Conservation (phyloP, 495 filamentous ascomycete genomes). For the Penicillium maclennaniae region DNA sequence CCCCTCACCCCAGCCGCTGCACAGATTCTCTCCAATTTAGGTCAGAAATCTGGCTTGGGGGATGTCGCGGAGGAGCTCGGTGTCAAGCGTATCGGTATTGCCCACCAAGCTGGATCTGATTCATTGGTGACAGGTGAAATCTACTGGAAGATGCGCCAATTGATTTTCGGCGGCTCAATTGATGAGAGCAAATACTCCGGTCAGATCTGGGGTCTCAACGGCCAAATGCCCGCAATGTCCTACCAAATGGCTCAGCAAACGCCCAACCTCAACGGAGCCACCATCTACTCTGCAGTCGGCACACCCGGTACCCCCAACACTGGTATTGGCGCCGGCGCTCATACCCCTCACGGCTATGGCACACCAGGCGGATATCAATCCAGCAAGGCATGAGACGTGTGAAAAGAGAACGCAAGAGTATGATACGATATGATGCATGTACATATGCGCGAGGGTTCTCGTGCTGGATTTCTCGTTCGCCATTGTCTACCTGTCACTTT, state of each 20-base stretch:
- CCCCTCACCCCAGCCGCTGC: slow-evolving; percentile 58
- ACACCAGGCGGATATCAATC: slow-evolving; percentile 59
- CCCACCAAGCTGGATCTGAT: slow-evolving; percentile 90
- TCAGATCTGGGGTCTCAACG: slow-evolving; percentile 86
- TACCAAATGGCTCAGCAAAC: slow-evolving; percentile 46
- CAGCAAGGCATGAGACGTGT: slow-evolving; percentile 34
- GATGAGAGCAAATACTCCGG: slow-evolving; percentile 68
- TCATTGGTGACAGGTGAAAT: slow-evolving; percentile 88
- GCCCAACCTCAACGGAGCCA: slow-evolving; percentile 55
- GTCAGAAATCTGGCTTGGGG: slow-evolving; percentile 83
- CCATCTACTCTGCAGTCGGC: slow-evolving; percentile 53
- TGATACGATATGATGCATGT: slow-evolving; percentile 34
- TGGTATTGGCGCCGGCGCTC: slow-evolving; percentile 47
- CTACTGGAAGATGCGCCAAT: slow-evolving; percentile 82
- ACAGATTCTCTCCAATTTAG: slow-evolving; percentile 72
- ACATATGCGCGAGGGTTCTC: slow-evolving; percentile 26
- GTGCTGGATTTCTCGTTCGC: slow-evolving; percentile 27
- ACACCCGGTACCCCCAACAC: slow-evolving; percentile 71
- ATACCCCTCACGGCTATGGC: slow-evolving; percentile 47
- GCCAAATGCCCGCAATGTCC: slow-evolving; percentile 48
- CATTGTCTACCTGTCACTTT: slow-evolving; percentile 26
- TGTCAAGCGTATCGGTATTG: slow-evolving; percentile 76
- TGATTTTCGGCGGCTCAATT: slow-evolving; percentile 80
- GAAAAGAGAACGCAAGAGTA: slow-evolving; percentile 7
- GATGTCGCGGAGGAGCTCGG: slow-evolving; percentile 91